Percentiles rank a stretch among this genome's conserved stretches.
Evolutionary conservation across 768 basidiomycete genomes (phyloP).

Genomic region (Suillus paluster): DNA sequence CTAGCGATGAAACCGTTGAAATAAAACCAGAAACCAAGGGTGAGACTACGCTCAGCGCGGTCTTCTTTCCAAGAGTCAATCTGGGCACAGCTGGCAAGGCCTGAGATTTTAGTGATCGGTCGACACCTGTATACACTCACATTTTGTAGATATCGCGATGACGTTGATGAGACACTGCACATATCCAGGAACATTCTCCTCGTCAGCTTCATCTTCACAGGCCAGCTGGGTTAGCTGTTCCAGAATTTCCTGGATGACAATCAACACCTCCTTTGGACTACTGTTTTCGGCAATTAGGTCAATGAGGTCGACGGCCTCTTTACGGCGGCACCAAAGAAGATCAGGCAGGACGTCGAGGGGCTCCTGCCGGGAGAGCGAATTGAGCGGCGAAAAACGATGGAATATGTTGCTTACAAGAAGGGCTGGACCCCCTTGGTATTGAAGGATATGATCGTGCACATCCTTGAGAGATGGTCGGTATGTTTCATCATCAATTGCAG

Average conservation of each 20-base stretch:
- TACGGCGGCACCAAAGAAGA: conserved; percentile 35
- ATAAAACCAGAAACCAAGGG: conserved; percentile 22
- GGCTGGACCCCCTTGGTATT: conserved; percentile 13
- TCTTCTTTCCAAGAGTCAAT: conserved; percentile 26
- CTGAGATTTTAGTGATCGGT: conserved; percentile 1
- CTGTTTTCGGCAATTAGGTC: conserved; percentile 30
- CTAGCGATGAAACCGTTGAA: conserved; percentile 20
- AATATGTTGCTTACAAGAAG: conserved; percentile 21
- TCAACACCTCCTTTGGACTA: conserved; percentile 47
- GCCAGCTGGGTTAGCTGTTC: conserved; percentile 32
- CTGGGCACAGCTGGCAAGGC: conserved; percentile 27
- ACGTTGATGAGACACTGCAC: conserved; percentile 22
- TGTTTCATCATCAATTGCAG: conserved; percentile 15
- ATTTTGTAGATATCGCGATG: conserved; percentile 25
- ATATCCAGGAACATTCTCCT: conserved; percentile 15
- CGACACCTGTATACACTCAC: conserved; percentile 14
- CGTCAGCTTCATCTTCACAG: conserved; percentile 22
- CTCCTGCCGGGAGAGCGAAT: conserved; percentile 34
- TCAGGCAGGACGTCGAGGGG: conserved; percentile 42
- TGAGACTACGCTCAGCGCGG: conserved; percentile 23
- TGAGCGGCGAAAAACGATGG: neutral
- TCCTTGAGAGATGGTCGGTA: conserved; percentile 18
- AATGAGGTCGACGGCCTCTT: conserved; percentile 38
- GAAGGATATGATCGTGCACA: conserved; percentile 20
- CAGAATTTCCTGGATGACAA: conserved; percentile 44